Evolutionary conservation across 345 rosid genomes (phyloP), one percentile per base, ranked within the genome.

Genomic region (Turnera subulata): DNA sequence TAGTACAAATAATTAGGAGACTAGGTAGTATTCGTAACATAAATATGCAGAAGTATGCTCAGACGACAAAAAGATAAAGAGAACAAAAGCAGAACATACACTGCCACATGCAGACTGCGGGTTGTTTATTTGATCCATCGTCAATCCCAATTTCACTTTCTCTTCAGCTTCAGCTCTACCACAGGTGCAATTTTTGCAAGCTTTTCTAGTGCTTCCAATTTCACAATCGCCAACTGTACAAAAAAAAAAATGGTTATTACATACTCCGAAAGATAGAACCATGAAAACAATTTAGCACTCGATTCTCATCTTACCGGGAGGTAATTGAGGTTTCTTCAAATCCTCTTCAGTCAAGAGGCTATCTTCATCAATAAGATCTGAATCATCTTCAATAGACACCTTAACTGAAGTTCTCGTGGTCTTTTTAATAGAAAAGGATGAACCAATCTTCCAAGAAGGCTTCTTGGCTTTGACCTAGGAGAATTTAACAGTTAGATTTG

Each of bases 121-220:
- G 71, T 85, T 94, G 66, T 77, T 69, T 53, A 90, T 57, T 57
- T 94, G 95, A 68, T 94, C 97, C 69, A 66, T 69, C 10, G 91
- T 79, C 64, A 79, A 70, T 2, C 78, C 96, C 44, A 85, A 62
- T 78, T 84, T 87, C 60, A 85, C 97, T 69, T 78, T 85, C 76
- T 82, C 95, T 77, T 94, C 96, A 33, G 50, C 83, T 76, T 93
- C 99, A 32, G 96, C 97, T 72, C 99, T 85, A n/a, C 99, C 99
- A 69, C 99, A 93, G 0, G 73, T 79, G 35, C 99, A 93, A 71
- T 85, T 93, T 78, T 85, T 90, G 85, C 97, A 93, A 58, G 99
- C 99, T 78, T 89, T 93, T 75, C 84, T 85, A 11, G 92, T 77
- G 82, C 79, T 78, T 63, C 85, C 85, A 16, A 80, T 79, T 61